Conservation (phyloP, 345 rosid genomes). For the Eutrema heterophyllum region DNA sequence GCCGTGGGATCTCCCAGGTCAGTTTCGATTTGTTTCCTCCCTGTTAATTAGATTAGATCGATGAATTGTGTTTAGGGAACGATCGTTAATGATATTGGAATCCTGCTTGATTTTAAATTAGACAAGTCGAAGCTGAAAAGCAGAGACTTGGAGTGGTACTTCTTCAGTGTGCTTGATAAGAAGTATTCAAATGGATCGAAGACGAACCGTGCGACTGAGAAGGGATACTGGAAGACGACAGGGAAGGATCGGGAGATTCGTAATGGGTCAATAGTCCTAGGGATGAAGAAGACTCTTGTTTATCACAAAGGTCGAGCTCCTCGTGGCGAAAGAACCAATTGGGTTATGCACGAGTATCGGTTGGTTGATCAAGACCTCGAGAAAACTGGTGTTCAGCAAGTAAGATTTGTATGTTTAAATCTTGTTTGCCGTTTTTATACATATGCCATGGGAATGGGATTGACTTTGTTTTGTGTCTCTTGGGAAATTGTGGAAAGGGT, state of each 20-base stretch:
- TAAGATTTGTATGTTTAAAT: constrained; percentile 28
- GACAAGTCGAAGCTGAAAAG: constrained; percentile 75
- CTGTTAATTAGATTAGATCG: not conserved
- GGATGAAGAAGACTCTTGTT: constrained; percentile 99
- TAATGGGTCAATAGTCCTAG: constrained; percentile 43
- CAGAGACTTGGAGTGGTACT: constrained; percentile 96
- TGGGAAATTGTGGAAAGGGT: constrained; percentile 44
- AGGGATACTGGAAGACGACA: constrained; percentile 95
- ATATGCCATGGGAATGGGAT: not conserved
- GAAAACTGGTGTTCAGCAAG: constrained; percentile 57
- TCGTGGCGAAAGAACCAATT: constrained; percentile 68
- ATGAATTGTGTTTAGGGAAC: not conserved
- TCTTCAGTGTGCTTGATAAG: constrained; percentile 72
- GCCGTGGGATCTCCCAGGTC: constrained; percentile 98
- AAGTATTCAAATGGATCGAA: constrained; percentile 82
- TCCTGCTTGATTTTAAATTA: constrained; percentile 15
- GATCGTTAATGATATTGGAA: not conserved
- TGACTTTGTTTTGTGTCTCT: not conserved
- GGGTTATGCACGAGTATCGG: constrained; percentile 99
- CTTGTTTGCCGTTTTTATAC: not conserved
- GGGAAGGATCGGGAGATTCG: constrained; percentile 78
- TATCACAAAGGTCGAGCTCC: constrained; percentile 91
- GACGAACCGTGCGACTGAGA: constrained; percentile 92
- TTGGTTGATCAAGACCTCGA: constrained; percentile 54
- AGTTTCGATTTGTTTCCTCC: not conserved